phyloP scores from a whole-genome alignment of 2,329 filamentous ascomycete species.

The Aspergillus ochraceus region DNA sequence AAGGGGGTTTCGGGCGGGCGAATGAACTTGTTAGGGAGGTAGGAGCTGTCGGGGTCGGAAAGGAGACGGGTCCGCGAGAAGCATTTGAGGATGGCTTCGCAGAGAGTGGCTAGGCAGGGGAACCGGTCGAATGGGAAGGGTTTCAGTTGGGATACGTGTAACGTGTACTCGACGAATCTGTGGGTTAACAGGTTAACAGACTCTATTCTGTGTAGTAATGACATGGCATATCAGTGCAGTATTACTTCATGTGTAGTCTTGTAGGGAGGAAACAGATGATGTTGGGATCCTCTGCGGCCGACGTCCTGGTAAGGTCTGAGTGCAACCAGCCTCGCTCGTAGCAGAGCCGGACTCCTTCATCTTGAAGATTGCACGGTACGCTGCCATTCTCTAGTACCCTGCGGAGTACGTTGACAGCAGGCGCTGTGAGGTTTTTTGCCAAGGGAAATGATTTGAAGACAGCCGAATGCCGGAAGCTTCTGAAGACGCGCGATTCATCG shows the following conservation, averaged over 20 bases:
- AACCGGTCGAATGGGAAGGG: slow-evolving; percentile 13
- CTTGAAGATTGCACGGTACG: slow-evolving; percentile 6
- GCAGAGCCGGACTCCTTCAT: slow-evolving; percentile 8
- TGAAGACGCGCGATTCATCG: background rate
- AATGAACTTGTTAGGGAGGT: background rate
- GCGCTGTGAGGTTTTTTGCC: background rate
- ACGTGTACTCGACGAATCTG: slow-evolving; percentile 12
- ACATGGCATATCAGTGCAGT: background rate
- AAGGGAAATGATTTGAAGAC: slow-evolving; percentile 8
- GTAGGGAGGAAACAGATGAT: slow-evolving; percentile 10
- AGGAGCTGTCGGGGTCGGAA: slow-evolving; percentile 2
- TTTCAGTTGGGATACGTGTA: background rate
- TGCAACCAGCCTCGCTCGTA: slow-evolving; percentile 14
- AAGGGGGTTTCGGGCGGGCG: slow-evolving; percentile 11
- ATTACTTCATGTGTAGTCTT: slow-evolving; percentile 12
- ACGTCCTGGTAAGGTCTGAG: background rate
- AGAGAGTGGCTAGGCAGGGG: slow-evolving; percentile 6
- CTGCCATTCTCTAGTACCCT: slow-evolving; percentile 9
- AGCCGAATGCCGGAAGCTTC: slow-evolving; percentile 3
- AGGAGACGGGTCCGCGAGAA: slow-evolving; percentile 11
- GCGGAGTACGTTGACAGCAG: slow-evolving; percentile 9
- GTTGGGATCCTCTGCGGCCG: background rate
- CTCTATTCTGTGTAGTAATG: background rate
- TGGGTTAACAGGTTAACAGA: background rate
- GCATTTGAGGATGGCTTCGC: slow-evolving; percentile 4